Base-by-base conservation (phyloP, 192 early-diverging fungal species). In the Backusella westeae region DNA sequence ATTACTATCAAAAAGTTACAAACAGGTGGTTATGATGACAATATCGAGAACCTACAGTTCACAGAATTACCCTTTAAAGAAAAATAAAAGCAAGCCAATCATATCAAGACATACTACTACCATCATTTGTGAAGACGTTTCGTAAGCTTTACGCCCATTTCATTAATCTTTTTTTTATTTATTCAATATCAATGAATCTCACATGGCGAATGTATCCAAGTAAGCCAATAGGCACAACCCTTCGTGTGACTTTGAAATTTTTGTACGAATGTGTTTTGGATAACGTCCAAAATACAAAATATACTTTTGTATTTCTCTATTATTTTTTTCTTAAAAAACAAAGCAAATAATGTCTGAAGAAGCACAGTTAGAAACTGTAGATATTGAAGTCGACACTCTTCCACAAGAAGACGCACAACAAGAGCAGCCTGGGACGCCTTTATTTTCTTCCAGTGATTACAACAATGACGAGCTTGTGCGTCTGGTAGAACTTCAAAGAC, bases 401-500 rank as follows among this genome's bases (percentile, higher is more conserved):
- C 56, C 56, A 29, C 56, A 63, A 63, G 56, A 63, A 14, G 26
- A 23, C 9, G 23, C 2, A 10, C 56, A 63, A 26, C n/a, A 56
- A 14, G 42, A 44, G 4, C 67, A 69, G 23, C 26, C 17, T 1
- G 70, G 34, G 17, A 49, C 70, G 0, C 29, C 39, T 36, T 26
- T 70, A 71, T 71, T 71, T 49, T 71, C 42, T 23, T 71, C 70
- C 15, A 49, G 44, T 32, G 70, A 71, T 39, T 75, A 44, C 39
- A 34, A 76, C 9, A 65, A 73, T 14, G 34, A 52, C 6, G 77
- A 78, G 38, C 32, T 67, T 4, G 44, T 34, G 23, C 78, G 73
- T 14, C 21, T 79, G 3, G 35, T 69, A 35, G 73, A 72, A 42
- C 66, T 79, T 3, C 72, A 75, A 65, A 38, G 68, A 38, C 70